phyloP scores from a whole-genome alignment of 306 rosid species.

The Geum urbanum region DNA sequence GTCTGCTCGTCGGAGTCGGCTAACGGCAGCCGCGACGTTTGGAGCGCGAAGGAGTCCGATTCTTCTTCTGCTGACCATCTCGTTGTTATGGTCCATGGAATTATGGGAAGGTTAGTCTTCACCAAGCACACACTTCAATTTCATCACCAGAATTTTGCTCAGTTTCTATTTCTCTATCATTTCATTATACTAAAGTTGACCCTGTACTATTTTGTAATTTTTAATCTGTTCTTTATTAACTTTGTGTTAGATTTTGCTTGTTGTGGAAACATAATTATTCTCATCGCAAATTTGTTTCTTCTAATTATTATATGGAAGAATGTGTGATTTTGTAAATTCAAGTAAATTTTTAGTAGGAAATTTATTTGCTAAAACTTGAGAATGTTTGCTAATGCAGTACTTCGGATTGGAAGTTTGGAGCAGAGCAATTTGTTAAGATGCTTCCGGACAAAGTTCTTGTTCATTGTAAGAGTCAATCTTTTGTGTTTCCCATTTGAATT shows the following conservation, averaged over 20 bases:
- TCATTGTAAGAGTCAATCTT: conserved; percentile 57
- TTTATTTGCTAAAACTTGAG: conserved; percentile 9
- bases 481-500: no score
- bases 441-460: conserved; percentile 80
- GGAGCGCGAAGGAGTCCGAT: conserved; percentile 68
- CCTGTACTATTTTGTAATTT: not conserved
- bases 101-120: conserved; percentile 66
- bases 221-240: not conserved
- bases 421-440: conserved; percentile 72
- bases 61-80: conserved; percentile 85
- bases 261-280: no score
- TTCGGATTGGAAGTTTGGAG: conserved; percentile 87
- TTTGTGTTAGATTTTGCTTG: no score
- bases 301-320: no score
- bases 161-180: not conserved
- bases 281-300: no score
- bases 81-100: conserved; percentile 90
- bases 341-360: not conserved
- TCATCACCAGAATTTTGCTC: not conserved
- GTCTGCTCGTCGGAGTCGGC: conserved; percentile 57
- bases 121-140: not conserved
- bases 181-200: not conserved
- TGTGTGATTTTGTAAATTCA: no score
- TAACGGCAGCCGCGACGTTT: conserved; percentile 62
- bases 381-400: conserved; percentile 48